Evolutionary conservation across 768 basidiomycete genomes (phyloP).

Genomic region (Pleurotus djamor): DNA sequence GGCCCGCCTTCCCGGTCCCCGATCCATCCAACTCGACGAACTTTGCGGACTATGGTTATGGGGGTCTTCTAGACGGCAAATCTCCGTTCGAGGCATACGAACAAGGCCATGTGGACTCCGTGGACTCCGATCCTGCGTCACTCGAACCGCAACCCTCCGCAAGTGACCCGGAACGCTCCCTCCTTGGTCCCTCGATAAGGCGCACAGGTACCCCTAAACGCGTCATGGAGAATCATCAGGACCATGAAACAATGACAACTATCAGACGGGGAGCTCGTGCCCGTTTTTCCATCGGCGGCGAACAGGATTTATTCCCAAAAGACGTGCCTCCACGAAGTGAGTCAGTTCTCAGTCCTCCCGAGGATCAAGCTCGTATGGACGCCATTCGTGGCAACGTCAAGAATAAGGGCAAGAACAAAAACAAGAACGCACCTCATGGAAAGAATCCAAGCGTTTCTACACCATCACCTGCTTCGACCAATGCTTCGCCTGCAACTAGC

Average conservation of each 20-base stretch:
- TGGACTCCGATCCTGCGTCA: not conserved
- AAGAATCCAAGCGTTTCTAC: not conserved
- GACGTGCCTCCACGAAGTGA: not conserved
- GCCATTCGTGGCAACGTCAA: not conserved
- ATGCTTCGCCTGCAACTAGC: too few relatives aligned
- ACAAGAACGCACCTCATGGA: too few relatives aligned
- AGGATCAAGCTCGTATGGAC: conserved; percentile 3
- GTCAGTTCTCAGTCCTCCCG: not conserved
- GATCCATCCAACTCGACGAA: not conserved
- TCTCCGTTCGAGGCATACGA: not conserved
- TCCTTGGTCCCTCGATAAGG: not conserved
- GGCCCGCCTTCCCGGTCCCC: not conserved
- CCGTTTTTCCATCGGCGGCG: conserved; percentile 2
- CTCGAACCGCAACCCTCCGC: not conserved
- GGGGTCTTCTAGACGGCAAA: not conserved
- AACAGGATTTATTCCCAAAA: not conserved
- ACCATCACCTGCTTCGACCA: not conserved
- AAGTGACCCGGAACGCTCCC: not conserved
- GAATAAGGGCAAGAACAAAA: not conserved
- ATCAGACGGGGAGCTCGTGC: not conserved
- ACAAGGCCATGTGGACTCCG: not conserved
- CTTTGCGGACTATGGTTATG: not conserved
- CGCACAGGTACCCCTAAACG: not conserved
- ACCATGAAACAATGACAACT: not conserved
- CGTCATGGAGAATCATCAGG: not conserved